Evolutionary conservation across 164 flowering plant species (phyloP), one percentile per base, ranked within the genome.

Genomic region (Echeveria elegans): DNA sequence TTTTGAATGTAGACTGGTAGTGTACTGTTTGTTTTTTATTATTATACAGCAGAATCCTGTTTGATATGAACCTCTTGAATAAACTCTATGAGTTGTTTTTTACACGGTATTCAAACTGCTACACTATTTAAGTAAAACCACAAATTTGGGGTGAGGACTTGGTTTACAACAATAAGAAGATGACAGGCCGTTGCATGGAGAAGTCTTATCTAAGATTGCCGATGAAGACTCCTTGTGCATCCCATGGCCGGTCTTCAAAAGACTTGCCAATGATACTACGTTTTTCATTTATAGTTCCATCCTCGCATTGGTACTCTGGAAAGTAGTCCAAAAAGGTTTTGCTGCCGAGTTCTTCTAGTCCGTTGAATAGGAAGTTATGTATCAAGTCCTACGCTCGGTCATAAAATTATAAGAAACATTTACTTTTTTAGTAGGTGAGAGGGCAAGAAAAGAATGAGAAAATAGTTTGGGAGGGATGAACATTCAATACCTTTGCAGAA

Each of bases 201-300:
- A 56, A 12, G 31, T 56, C 31, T n/a, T n/a, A 53, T 56, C 61
- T 26, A 26, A 26, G 19, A 63, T 77, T 61, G 65, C 85, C 95
- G 34, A 88, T 68, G 65, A 86, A 89, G 69, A 86, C 85, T 43
- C 97, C 99, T 60, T 61, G 74, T 8, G 79, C 47, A 72, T 88
- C 78, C 99, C 99, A 94, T 14, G 99, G 99, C 2, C 99, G 89
- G 52, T 60, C 78, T 65, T 87, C 86, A 69, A 80, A 92, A 43
- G 96, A 88, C 73, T 87, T 94, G 1, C 97, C 99, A 8, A 80
- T 69, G 45, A 94, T 77, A 63, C 97, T 89, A 63, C 99, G 87
- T 66, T 83, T 88, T 73, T 72, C 79, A 68, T 80, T 94, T 75
- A 89, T 58, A 0, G 74, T 77, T 47, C 97, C 99, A 75, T 88